phyloP scores from a whole-genome alignment of 2,329 filamentous ascomycete genomes.

The Colletotrichum sp. region DNA sequence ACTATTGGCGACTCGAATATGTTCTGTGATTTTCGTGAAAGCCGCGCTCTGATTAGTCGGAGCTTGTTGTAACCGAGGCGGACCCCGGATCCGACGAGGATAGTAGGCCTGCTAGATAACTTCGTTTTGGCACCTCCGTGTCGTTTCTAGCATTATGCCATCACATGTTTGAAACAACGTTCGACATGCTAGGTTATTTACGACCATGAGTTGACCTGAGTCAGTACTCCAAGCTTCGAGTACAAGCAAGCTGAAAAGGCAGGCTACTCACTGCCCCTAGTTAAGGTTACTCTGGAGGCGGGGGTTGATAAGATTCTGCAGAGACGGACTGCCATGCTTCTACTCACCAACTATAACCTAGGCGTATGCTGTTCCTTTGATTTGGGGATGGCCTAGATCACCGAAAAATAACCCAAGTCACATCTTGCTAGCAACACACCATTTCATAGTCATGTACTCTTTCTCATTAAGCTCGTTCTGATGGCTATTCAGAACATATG shows the following conservation, averaged over 20 bases:
- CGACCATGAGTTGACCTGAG: neutral
- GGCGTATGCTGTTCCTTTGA: neutral
- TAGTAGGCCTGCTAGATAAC: neutral
- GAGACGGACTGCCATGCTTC: neutral
- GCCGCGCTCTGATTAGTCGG: neutral
- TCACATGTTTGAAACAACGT: neutral
- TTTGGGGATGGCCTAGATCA: neutral
- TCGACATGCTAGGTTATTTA: neutral
- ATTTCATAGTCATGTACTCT: neutral
- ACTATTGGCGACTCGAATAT: neutral
- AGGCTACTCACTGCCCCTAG: neutral
- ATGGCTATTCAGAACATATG: neutral
- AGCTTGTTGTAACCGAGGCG: neutral
- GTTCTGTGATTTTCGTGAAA: neutral
- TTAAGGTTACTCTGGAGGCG: accelerated
- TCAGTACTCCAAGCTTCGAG: neutral
- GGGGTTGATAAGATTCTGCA: neutral
- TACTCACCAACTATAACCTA: neutral
- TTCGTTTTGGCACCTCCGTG: neutral
- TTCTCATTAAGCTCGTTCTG: neutral
- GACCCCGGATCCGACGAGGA: neutral
- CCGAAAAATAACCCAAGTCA: neutral
- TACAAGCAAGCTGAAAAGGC: neutral
- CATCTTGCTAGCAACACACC: neutral
- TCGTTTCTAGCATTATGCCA: neutral